Evolutionary conservation across 495 filamentous ascomycete genomes (phyloP).

Genomic region (Sphaerosporella brunnea): DNA sequence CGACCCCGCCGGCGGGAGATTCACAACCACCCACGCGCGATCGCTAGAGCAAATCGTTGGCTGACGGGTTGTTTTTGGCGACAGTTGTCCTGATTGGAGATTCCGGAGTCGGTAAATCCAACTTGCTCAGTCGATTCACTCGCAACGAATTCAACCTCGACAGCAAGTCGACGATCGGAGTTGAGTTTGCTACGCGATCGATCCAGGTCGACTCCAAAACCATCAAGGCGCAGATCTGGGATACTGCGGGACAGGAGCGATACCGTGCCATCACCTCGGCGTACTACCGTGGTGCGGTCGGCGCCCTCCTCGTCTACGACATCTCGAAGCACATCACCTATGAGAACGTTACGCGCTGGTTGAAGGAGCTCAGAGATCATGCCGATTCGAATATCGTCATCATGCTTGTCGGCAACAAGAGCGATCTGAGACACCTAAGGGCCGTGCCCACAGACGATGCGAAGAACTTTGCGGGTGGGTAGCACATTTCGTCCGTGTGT

Average conservation of each 20-base stretch:
- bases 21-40: too few species aligned
- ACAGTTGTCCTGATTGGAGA: slow-evolving; percentile 98
- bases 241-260: slow-evolving; percentile 96
- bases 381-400: slow-evolving; percentile 99
- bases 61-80: too few species aligned
- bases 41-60: too few species aligned
- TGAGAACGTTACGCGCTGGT: slow-evolving; percentile 96
- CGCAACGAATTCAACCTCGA: slow-evolving; percentile 99
- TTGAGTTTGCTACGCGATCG: slow-evolving; percentile 95
- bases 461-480: slow-evolving; percentile 85
- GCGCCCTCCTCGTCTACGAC: slow-evolving; percentile 95
- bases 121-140: slow-evolving; percentile 97
- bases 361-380: slow-evolving; percentile 96
- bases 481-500: neutral
- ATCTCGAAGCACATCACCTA: slow-evolving; percentile 99
- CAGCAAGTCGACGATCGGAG: slow-evolving; percentile 99
- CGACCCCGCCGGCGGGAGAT: too few species aligned
- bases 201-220: slow-evolving; percentile 99
- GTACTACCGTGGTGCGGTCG: slow-evolving; percentile 95
- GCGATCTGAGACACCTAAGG: slow-evolving; percentile 94
- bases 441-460: slow-evolving; percentile 97
- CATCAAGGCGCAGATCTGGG: slow-evolving; percentile 99
- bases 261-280: slow-evolving; percentile 98
- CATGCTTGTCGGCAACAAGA: slow-evolving; percentile 99
- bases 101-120: slow-evolving; percentile 98